Percentiles rank a stretch among this genome's conserved stretches.
Conservation (phyloP, 106 monocot genomes). For the Allium fistulosum region DNA sequence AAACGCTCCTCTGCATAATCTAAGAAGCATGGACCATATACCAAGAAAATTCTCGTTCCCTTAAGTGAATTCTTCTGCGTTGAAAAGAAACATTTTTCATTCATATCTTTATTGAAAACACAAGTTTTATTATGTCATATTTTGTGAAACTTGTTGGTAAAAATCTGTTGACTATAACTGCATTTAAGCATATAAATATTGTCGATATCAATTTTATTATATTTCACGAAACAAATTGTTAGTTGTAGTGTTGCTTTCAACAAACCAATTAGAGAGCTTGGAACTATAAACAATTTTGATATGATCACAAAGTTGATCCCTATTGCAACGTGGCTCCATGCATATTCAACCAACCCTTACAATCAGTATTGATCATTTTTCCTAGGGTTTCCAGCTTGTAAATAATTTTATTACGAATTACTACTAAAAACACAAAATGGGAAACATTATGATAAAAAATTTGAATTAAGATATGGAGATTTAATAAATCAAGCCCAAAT, state of each 20-base stretch:
- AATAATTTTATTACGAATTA: too few species aligned
- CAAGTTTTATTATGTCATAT: neutral
- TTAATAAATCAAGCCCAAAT: neutral
- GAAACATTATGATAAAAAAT: too few species aligned
- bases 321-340: constrained; percentile 79
- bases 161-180: constrained; percentile 13
- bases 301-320: constrained; percentile 40
- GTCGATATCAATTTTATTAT: constrained; percentile 73
- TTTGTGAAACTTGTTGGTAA: constrained; percentile 6
- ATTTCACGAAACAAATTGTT: constrained; percentile 26
- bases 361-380: constrained; percentile 50
- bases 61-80: constrained; percentile 9
- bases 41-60: constrained; percentile 33
- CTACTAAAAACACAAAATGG: too few species aligned
- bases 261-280: constrained; percentile 31
- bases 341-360: constrained; percentile 70
- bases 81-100: too few species aligned
- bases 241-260: constrained; percentile 33
- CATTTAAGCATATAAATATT: constrained; percentile 84
- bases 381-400: constrained; percentile 71
- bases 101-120: too few species aligned
- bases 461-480: too few species aligned
- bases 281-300: constrained; percentile 45
- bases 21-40: constrained; percentile 75
- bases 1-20: constrained; percentile 61